Evolutionary conservation across 2,329 filamentous ascomycete species (phyloP), one percentile per base, ranked within the genome.

Genomic region (Ophiostoma montium): DNA sequence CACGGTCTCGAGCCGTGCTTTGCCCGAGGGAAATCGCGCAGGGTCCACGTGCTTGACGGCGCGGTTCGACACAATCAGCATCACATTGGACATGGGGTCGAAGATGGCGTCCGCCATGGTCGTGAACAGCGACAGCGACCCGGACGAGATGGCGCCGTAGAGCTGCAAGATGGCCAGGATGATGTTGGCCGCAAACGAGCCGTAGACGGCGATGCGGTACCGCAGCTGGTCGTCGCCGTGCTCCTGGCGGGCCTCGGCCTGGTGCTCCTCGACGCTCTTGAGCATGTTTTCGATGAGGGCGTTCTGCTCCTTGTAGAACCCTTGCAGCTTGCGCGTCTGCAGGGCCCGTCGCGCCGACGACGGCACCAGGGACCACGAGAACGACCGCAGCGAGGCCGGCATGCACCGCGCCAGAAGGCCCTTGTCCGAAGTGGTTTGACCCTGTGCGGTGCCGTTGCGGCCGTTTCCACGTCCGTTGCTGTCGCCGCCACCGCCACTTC

Each of bases 71-170:
- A 95, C 65, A 51, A 96, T 87, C 13, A 96, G 74, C 1, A 86
- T 90, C 47, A 95, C 63, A 60, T 95, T 95, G 60, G 84, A 90
- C 59, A 94, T 62, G 9, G 88, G 92, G 61, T 96, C 92, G 67
- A 96, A 96, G 56, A 96, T 74, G 47, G 89, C 81, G 65, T 98
- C 92, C 15, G 89, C 90, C 85, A 94, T 94, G 54, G 90, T 98
- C 15, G 92, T 95, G 69, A 96, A 95, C 43, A 98, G 79, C 5
- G 90, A 95, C 33, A 96, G 75, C n/a, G 88, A 95, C 43, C 84
- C 80, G 0, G 89, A 95, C 0, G 84, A 78, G 42, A 86, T 76
- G 53, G 92, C 92, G 39, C 83, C 92, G 62, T 94, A 98, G 35
- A 95, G 70, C 65, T 98, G 92, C 16, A 98, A 72, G 4, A 73